These are phyloP conservation scores for Microdochium bolleyi DNA, from an alignment of 2,329 filamentous ascomycete species.

Conservation along the genomic window DNA sequence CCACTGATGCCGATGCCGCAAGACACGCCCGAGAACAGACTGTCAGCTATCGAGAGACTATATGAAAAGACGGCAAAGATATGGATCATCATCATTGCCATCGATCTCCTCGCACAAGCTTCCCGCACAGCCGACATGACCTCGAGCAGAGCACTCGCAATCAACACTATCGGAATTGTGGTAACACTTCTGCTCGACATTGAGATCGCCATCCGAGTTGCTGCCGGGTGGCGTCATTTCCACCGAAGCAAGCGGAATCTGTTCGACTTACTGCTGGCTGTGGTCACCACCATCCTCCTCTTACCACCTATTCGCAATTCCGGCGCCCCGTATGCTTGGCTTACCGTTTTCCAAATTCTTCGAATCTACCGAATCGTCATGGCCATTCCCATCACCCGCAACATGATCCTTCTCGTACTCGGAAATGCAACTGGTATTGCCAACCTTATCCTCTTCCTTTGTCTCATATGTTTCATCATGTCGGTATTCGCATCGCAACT, in stretches of 20 bases:
- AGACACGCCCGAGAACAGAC: conserved; percentile 31
- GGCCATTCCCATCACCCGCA: conserved; percentile 77
- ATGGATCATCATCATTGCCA: conserved; percentile 76
- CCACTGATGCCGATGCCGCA: conserved; percentile 22
- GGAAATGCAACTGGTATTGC: conserved; percentile 87
- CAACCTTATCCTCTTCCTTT: conserved; percentile 94
- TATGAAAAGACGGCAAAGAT: conserved; percentile 68
- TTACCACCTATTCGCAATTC: conserved; percentile 71
- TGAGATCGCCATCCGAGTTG: conserved; percentile 76
- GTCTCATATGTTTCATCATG: conserved; percentile 87
- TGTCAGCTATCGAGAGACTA: conserved; percentile 53
- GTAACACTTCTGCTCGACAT: conserved; percentile 72
- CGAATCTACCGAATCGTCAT: conserved; percentile 88
- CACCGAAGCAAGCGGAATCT: conserved; percentile 66
- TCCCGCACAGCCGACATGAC: conserved; percentile 73
- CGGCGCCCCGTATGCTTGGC: conserved; percentile 70
- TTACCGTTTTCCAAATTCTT: conserved; percentile 88
- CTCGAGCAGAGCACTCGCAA: conserved; percentile 48
- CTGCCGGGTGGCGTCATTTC: conserved; percentile 74
- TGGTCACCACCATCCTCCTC: conserved; percentile 79
- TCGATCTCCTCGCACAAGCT: conserved; percentile 72
- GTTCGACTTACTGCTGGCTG: conserved; percentile 70
- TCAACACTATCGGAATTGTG: conserved; percentile 63
- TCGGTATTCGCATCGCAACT: conserved; percentile 91
- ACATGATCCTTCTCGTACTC: conserved; percentile 80